A percentile compares a stretch with the other conserved stretches of the same genome.
Conservation (phyloP, 1,284 basidiomycete species). For the Cryptococcus sp. region DNA sequence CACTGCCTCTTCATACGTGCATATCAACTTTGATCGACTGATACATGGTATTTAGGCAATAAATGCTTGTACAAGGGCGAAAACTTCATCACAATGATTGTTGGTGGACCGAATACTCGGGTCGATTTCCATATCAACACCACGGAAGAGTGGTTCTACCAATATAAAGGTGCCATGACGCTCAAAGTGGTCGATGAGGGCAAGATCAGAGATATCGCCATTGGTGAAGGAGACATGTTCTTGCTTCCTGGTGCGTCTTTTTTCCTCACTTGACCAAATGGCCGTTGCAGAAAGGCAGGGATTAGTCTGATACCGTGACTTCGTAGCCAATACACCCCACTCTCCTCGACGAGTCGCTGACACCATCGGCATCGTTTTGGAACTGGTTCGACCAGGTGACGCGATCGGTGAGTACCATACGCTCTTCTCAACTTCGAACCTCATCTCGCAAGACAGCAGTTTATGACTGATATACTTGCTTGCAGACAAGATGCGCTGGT, state of each 20-base stretch:
- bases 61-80: constrained; percentile 80
- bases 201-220: constrained; percentile 81
- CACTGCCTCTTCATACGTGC: neutral
- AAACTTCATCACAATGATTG: constrained; percentile 86
- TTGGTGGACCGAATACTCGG: constrained; percentile 88
- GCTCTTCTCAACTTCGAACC: neutral
- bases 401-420: constrained; percentile 50
- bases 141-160: constrained; percentile 98
- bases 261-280: neutral
- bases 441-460: neutral
- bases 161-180: constrained; percentile 87
- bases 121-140: constrained; percentile 92
- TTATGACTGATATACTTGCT: no score
- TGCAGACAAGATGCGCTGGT: constrained; percentile 89
- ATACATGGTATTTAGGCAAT: constrained; percentile 59
- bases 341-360: constrained; percentile 88
- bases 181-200: constrained; percentile 83
- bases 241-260: constrained; percentile 72
- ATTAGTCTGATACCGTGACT: neutral
- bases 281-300: neutral
- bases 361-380: constrained; percentile 92
- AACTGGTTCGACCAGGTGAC: constrained; percentile 73
- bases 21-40: neutral
- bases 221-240: constrained; percentile 96
- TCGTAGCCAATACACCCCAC: constrained; percentile 85